Base-by-base conservation (phyloP, 352 stramenopile species). In the Globisporangium polare region DNA sequence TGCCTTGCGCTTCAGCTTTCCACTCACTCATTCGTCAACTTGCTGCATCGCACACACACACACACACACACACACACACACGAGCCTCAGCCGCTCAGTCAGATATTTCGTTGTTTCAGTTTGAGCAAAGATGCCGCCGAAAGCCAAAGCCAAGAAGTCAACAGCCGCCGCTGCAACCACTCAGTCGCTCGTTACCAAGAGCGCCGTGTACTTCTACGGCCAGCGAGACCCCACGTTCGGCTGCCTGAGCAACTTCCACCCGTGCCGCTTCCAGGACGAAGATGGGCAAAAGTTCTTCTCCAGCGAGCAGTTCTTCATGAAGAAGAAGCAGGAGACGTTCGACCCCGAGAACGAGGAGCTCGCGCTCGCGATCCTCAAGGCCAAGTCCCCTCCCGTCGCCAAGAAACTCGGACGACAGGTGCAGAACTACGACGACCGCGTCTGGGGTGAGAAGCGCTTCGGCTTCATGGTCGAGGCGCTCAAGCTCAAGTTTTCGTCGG, bases 251-350 rank as follows among this genome's bases (percentile, higher is more conserved):
- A 89, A 88, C 37, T 89, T 88, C 51, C 29, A 88, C 33, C 65
- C 69, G n/a, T 89, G 80, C 55, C 62, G 62, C 46, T 88, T 89
- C 63, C 58, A 57, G 17, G 75, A 80, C 50, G 59, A 55, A 0
- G 17, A 71, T 26, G 74, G 73, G 0, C 57, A 62, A 9, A 68
- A 53, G 2, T 88, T 74, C 62, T 80, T 75, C 62, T 89, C 80
- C n/a, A 88, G 77, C 41, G 80, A 89, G 58, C 80, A 89, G 72
- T 85, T 62, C 52, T 88, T 89, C 42, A 88, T 88, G 76, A 89
- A 89, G 77, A 54, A 66, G 24, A 89, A 89, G 66, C 80, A 89
- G 61, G 80, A 89, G 46, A 65, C 71, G 22, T 89, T 88, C 53
- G 80, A 89, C 39, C 68, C 68, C 1, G 45, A 69, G 1, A 89